Conservation (phyloP, 2,329 filamentous ascomycete genomes). For the Stachybotrys chartarum region DNA sequence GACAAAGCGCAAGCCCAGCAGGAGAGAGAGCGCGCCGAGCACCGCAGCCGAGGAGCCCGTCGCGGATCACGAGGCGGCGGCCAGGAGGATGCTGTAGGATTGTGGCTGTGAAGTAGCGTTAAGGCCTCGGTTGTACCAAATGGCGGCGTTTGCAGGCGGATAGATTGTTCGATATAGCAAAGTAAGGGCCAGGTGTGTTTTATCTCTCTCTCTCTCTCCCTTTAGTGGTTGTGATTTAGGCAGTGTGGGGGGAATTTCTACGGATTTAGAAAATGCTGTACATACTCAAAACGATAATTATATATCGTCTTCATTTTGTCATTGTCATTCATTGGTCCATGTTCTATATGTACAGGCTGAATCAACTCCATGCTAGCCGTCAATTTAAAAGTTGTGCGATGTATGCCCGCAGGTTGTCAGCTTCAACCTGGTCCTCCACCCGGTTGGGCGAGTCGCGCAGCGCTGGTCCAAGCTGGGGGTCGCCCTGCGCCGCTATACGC, state of each 20-base stretch:
- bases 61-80: slow-evolving; percentile 22
- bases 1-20: slow-evolving; percentile 22
- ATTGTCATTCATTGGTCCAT: background rate
- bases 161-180: slow-evolving; percentile 1
- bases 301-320: too few species aligned
- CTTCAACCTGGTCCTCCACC: slow-evolving; percentile 44
- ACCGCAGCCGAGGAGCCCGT: slow-evolving; percentile 15
- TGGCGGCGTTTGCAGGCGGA: background rate
- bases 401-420: slow-evolving; percentile 38
- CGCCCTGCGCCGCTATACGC: slow-evolving; percentile 29
- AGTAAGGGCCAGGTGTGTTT: background rate
- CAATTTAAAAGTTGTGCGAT: slow-evolving; percentile 29
- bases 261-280: background rate
- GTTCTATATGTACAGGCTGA: background rate
- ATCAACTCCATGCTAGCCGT: background rate
- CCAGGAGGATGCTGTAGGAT: slow-evolving; percentile 25
- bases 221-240: background rate
- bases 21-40: slow-evolving; percentile 35
- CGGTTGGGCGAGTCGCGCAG: slow-evolving; percentile 37
- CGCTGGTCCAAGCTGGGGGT: slow-evolving; percentile 28
- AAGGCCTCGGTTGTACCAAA: slow-evolving; percentile 18
- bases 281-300: too few species aligned
- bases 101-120: slow-evolving; percentile 4
- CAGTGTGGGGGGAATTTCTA: background rate
- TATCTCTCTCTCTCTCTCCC: background rate